phyloP scores from a whole-genome alignment of 129 eudicot genomes.

The Apium graveolens region DNA sequence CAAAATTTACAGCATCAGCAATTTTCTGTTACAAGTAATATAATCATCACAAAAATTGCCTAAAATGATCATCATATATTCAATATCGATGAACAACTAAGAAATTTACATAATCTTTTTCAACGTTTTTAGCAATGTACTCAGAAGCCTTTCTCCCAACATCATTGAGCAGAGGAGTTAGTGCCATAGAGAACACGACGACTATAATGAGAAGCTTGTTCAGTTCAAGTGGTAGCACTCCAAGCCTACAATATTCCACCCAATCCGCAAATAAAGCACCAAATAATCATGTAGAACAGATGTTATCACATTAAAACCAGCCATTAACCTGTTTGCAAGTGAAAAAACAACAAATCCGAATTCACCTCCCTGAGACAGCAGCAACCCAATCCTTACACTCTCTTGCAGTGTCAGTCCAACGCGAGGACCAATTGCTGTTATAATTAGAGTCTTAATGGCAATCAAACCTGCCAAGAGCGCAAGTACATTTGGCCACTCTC shows the following conservation, averaged over 20 bases:
- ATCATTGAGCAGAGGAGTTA: slow-evolving; percentile 84
- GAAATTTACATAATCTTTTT: slow-evolving; percentile 49
- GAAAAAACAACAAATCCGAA: slow-evolving; percentile 96
- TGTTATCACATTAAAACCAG: not conserved
- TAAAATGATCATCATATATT: not conserved
- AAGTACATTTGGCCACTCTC: slow-evolving; percentile 98
- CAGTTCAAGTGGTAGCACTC: slow-evolving; percentile 92
- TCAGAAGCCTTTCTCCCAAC: slow-evolving; percentile 82
- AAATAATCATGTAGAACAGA: not conserved
- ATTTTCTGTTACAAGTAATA: slow-evolving; percentile 36
- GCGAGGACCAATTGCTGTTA: slow-evolving; percentile 96
- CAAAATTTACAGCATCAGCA: slow-evolving; percentile 51
- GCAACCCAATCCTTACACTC: slow-evolving; percentile 91
- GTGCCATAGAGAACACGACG: slow-evolving; percentile 93
- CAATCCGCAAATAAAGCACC: not conserved
- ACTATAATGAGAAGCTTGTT: slow-evolving; percentile 96
- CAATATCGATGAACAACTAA: not conserved
- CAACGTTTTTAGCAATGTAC: slow-evolving; percentile 55
- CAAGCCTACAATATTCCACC: slow-evolving; percentile 54
- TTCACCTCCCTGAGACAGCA: slow-evolving; percentile 96
- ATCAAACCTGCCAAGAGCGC: slow-evolving; percentile 83
- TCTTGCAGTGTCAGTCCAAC: slow-evolving; percentile 87
- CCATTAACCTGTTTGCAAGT: slow-evolving; percentile 68
- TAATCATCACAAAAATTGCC: not conserved
- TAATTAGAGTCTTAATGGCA: slow-evolving; percentile 79